phyloP scores from a whole-genome alignment of 2,329 filamentous ascomycete species.

The Colletotrichum spaethianum region DNA sequence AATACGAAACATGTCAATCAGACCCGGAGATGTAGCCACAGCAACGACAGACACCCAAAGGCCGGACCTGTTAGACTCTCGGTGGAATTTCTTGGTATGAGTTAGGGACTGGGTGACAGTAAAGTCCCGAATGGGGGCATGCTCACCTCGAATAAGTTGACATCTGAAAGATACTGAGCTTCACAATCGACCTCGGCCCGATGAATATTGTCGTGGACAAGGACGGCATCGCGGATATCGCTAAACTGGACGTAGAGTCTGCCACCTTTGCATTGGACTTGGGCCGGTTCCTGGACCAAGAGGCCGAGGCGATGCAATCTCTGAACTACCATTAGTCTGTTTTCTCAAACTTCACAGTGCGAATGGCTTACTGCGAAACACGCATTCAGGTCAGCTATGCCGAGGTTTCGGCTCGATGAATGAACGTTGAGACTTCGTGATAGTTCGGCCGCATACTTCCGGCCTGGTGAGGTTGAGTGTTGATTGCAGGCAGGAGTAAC shows the following conservation, averaged over 20 bases:
- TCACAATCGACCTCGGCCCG: slow-evolving; percentile 62
- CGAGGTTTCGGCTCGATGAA: slow-evolving; percentile 26
- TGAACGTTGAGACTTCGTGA: slow-evolving; percentile 32
- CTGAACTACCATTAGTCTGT: slow-evolving; percentile 26
- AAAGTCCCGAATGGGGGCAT: background rate
- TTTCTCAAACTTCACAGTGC: too few relatives aligned
- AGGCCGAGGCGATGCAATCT: slow-evolving; percentile 47
- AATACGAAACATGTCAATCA: slow-evolving; percentile 16
- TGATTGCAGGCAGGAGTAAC: background rate
- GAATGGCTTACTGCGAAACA: slow-evolving; percentile 60
- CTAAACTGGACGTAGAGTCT: slow-evolving; percentile 69
- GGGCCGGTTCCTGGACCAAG: slow-evolving; percentile 54
- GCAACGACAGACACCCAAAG: slow-evolving; percentile 31
- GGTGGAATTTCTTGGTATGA: slow-evolving; percentile 32
- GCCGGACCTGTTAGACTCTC: slow-evolving; percentile 4
- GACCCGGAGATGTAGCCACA: background rate
- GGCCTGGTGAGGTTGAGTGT: background rate
- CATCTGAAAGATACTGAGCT: slow-evolving; percentile 59
- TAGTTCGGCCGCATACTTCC: slow-evolving; percentile 3
- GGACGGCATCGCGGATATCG: slow-evolving; percentile 72
- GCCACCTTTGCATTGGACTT: slow-evolving; percentile 51
- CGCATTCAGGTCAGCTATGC: slow-evolving; percentile 55
- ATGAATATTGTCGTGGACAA: slow-evolving; percentile 62
- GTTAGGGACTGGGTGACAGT: background rate
- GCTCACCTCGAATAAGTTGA: slow-evolving; percentile 59